Evolutionary conservation across 805 yeast genomes (phyloP).

Genomic region (Phaffomyces antillensis): DNA sequence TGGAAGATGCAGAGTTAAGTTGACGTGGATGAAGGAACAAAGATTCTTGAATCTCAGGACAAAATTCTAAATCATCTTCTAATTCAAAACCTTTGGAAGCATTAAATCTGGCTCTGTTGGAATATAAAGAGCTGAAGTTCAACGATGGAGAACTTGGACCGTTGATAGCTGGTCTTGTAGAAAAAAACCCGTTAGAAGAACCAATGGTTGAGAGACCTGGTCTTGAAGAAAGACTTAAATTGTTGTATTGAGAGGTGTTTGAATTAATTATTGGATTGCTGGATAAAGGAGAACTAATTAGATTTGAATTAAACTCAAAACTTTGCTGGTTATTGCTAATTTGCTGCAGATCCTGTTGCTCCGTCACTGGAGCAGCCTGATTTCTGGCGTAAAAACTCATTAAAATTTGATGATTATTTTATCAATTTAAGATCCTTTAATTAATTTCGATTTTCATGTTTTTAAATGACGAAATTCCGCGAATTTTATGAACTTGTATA

Average conservation of each 20-base stretch:
- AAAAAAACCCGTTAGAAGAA: background rate
- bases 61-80: conserved; percentile 59
- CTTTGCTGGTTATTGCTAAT: conserved; percentile 4
- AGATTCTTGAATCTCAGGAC: conserved; percentile 45
- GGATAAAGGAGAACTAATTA: conserved; percentile 13
- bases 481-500: no score
- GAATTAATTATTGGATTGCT: conserved; percentile 9
- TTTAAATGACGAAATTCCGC: no score
- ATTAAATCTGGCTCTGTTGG: conserved; percentile 48
- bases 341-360: background rate
- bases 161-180: background rate
- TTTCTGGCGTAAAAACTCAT: conserved; percentile 2
- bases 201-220: background rate
- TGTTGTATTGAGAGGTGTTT: conserved; percentile 14
- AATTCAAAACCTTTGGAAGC: conserved; percentile 53
- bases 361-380: background rate
- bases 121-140: conserved; percentile 31
- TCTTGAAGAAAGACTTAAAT: conserved; percentile 16
- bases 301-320: conserved; percentile 8
- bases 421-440: background rate
- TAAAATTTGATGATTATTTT: background rate
- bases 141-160: conserved; percentile 13
- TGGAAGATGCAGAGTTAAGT: background rate
- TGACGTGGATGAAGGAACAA: background rate
- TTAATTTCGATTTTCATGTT: no score